Evolutionary conservation across 495 filamentous ascomycete genomes (phyloP).

Genomic region (Platismatia glauca): DNA sequence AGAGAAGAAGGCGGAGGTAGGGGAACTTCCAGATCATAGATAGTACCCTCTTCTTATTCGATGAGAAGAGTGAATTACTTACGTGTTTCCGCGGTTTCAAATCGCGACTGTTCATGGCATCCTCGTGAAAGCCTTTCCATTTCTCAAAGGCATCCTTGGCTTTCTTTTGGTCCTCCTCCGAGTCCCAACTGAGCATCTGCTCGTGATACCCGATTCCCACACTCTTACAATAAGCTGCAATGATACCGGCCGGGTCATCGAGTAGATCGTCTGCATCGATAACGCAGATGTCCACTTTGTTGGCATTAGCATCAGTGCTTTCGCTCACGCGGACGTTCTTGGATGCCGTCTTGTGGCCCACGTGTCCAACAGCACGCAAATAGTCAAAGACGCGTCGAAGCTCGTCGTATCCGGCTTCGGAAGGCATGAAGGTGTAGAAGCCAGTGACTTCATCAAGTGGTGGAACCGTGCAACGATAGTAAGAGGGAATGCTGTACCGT

Average conservation of each 20-base stretch:
- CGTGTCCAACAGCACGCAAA: conserved; percentile 48
- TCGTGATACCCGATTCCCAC: conserved; percentile 63
- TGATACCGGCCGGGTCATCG: conserved; percentile 62
- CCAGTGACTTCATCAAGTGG: conserved; percentile 73
- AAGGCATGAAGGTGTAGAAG: conserved; percentile 75
- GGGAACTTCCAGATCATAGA: neutral
- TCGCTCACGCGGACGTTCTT: conserved; percentile 24
- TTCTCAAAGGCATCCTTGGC: conserved; percentile 76
- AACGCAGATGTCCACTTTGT: conserved; percentile 62
- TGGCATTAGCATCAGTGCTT: conserved; percentile 27
- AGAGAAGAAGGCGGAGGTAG: no score
- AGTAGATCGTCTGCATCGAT: conserved; percentile 92
- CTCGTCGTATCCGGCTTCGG: conserved; percentile 85
- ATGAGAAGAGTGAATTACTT: conserved; percentile 34
- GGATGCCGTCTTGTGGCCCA: conserved; percentile 53
- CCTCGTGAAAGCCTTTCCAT: conserved; percentile 94
- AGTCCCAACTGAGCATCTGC: conserved; percentile 76
- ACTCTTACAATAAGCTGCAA: conserved; percentile 68
- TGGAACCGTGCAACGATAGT: conserved; percentile 92
- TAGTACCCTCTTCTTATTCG: neutral
- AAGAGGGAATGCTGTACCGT: conserved; percentile 74
- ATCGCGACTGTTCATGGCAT: conserved; percentile 71
- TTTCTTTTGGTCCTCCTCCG: conserved; percentile 52
- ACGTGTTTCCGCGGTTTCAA: conserved; percentile 65
- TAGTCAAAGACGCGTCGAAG: conserved; percentile 79